Base-by-base conservation (phyloP, 495 filamentous ascomycete species). In the Penicillium desertorum region DNA sequence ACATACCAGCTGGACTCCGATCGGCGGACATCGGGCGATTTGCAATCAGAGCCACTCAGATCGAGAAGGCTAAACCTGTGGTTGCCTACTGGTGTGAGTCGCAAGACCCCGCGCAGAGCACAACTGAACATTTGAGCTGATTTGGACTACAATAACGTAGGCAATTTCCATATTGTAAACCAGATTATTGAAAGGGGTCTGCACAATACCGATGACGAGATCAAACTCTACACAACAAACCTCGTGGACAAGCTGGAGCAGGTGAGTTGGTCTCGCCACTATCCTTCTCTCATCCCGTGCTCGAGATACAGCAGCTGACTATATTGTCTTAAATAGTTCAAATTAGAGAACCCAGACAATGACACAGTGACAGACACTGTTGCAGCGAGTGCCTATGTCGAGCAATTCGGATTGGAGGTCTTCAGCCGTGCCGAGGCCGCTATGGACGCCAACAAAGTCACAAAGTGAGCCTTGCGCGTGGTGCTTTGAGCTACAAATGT, bases 211-310 rank as follows among this genome's bases (percentile, higher is more conserved):
- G 87, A 92, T 67, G 81, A 86, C 41, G 92, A 94, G 62, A 83
- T 85, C 56, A 85, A 86, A 54, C 63, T 74, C 44, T 98, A 92
- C 68, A 96, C 92, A 2, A 89, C 85, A 23, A 77, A 76, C 22
- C 77, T 98, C 60, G 91, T 99, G 86, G 92, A 96, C 62, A 94
- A 92, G 73, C 79, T 98, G 55, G 94, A 98, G 71, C 76, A 85
- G 76, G 89, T 91, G 76, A 56, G 78, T 55, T 12, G 27, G 34
- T n/a, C 36, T 8, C n/a, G 17, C 52, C 37, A 36, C 34, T 14
- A 7, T 2, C 25, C 22, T 41, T 41, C 34, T 14, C 45, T 29
- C 25, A 14, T 16, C n/a, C 36, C 34, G 27, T 19, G 17, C 10
- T 17, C 34, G 37, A 6, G 9, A 42, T 5, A 22, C 47, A 32